These are phyloP conservation scores for Ilyonectria sp. DNA, from an alignment of 2,329 filamentous ascomycete species.

Conservation along the genomic window DNA sequence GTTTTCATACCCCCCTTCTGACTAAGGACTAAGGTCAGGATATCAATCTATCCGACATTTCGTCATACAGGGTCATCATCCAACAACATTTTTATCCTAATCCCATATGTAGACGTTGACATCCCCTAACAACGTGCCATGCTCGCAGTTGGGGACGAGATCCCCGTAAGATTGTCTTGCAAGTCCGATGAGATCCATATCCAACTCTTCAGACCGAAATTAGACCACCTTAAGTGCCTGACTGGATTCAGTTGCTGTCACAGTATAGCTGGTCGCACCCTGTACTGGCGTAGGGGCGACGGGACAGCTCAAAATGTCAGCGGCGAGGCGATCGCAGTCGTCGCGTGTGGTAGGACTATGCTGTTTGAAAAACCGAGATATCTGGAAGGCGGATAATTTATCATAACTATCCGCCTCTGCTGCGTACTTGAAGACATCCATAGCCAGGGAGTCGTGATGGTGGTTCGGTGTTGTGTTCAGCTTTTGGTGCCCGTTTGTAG, in stretches of 20 bases:
- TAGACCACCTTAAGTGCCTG: constrained; percentile 33
- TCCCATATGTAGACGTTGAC: constrained; percentile 35
- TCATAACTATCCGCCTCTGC: constrained; percentile 25
- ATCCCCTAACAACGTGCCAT: constrained; percentile 22
- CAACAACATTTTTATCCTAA: not conserved
- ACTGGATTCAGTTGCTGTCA: constrained; percentile 19
- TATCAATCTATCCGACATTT: no score
- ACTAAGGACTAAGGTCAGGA: no score
- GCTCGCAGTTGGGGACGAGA: constrained; percentile 32
- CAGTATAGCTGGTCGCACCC: constrained; percentile 41
- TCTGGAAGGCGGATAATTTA: constrained; percentile 27
- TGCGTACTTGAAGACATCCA: constrained; percentile 29
- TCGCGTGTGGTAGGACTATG: constrained; percentile 21
- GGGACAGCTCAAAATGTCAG: constrained; percentile 19
- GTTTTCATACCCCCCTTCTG: no score
- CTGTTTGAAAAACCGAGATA: constrained; percentile 29
- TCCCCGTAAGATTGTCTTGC: constrained; percentile 31
- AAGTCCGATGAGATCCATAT: constrained; percentile 28
- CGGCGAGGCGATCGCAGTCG: constrained; percentile 32
- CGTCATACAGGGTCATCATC: no score
- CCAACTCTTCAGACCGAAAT: constrained; percentile 34
- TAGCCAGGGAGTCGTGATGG: constrained; percentile 10
- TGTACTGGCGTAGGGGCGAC: constrained; percentile 39
- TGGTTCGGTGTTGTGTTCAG: not conserved
- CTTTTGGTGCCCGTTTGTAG: no score